Evolutionary conservation across 2,329 filamentous ascomycete genomes (phyloP).

Genomic region (Keithomyces neogunnii): DNA sequence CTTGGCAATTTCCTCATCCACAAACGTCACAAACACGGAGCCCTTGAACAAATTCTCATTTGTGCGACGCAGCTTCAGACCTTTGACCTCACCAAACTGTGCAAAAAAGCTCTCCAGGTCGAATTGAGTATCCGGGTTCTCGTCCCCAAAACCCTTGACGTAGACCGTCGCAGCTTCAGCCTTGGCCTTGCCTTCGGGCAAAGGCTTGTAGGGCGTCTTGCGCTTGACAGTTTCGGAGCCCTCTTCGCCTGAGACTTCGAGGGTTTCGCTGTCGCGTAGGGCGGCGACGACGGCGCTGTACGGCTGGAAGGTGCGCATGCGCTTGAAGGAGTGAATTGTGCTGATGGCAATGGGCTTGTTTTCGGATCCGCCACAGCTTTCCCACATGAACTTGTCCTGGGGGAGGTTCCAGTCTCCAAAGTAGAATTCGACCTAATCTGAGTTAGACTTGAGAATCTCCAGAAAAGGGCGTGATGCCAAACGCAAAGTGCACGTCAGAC

Average conservation of each 20-base stretch:
- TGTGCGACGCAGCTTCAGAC: slow-evolving; percentile 77
- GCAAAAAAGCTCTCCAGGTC: slow-evolving; percentile 91
- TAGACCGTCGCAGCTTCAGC: slow-evolving; percentile 73
- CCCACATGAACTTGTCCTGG: slow-evolving; percentile 80
- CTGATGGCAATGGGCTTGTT: slow-evolving; percentile 77
- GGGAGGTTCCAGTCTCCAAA: slow-evolving; percentile 88
- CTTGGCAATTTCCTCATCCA: slow-evolving; percentile 66
- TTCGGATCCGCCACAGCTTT: slow-evolving; percentile 64
- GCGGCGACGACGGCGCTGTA: slow-evolving; percentile 77
- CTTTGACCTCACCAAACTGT: slow-evolving; percentile 68
- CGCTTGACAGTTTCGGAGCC: slow-evolving; percentile 66
- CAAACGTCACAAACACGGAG: slow-evolving; percentile 92
- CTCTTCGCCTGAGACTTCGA: slow-evolving; percentile 67
- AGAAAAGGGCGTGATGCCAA: background rate
- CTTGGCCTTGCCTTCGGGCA: slow-evolving; percentile 52
- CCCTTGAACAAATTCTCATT: slow-evolving; percentile 78
- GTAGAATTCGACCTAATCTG: slow-evolving; percentile 81
- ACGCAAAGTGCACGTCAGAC: background rate
- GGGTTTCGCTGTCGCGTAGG: slow-evolving; percentile 64
- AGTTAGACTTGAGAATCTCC: background rate
- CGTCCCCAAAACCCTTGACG: slow-evolving; percentile 86
- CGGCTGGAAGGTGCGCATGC: slow-evolving; percentile 91
- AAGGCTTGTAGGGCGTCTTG: slow-evolving; percentile 59
- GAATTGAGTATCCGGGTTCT: slow-evolving; percentile 78
- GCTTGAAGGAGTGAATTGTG: slow-evolving; percentile 78